Evolutionary conservation across 805 yeast species (phyloP), one percentile per base, ranked within the genome.

Genomic region (Candida arabinofermentans): DNA sequence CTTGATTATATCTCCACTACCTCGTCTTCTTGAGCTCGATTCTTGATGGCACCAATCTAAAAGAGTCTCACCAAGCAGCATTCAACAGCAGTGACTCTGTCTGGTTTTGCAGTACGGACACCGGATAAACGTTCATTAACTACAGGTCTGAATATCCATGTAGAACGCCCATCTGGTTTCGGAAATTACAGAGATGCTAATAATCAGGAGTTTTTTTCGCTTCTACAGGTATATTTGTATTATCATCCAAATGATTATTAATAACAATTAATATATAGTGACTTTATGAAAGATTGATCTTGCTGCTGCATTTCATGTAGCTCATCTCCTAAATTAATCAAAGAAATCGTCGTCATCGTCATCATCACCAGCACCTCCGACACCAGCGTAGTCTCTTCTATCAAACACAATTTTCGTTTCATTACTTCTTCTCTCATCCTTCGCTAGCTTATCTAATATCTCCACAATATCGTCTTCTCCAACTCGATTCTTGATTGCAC

Each of bases 101-200:
- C 98, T 2, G 95, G 95, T 57, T 90, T 79, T 33, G 93, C 99
- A 59, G 93, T 75, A 23, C 88, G 70, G 16, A 91, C 95, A 44
- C 99, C 72, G 16, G 90, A 78, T 35, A 91, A 70, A 45, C 99
- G 73, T 57, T 91, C 97, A 36, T 95, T 73, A 1, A 98, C 99
- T 39, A 74, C 77, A 9, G 91, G 81, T 42, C 86, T 86, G 34
- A 93, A 70, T 17, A 88, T 75, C 49, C 85, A 91, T 7, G 86
- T n/a, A n/a, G n/a, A n/a, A n/a, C n/a, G n/a, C n/a, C n/a, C n/a
- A n/a, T n/a, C n/a, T n/a, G n/a, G n/a, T n/a, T n/a, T n/a, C n/a
- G n/a, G n/a, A n/a, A n/a, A n/a, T n/a, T n/a, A n/a, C n/a, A n/a
- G n/a, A n/a, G n/a, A n/a, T n/a, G n/a, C n/a, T n/a, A n/a, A n/a